Percentiles rank a stretch among this genome's conserved stretches.
Conservation (phyloP, 805 yeast genomes). For the Komagataella pseudopastoris region DNA sequence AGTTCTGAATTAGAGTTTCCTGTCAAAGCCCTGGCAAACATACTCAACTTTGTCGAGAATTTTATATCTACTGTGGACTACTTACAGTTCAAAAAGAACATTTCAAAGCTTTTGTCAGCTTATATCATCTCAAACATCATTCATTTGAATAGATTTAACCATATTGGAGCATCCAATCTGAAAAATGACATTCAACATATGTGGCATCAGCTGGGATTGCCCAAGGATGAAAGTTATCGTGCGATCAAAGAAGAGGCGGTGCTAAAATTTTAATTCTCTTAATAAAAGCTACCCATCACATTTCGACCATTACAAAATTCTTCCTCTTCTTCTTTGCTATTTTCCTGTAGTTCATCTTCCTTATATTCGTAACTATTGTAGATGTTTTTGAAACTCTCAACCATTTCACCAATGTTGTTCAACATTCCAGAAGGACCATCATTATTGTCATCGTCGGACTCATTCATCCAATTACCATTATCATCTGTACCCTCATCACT, state of each 20-base stretch:
- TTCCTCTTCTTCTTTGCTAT: not conserved
- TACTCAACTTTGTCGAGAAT: constrained; percentile 15
- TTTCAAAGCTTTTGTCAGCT: constrained; percentile 16
- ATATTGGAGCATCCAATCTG: constrained; percentile 20
- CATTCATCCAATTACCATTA: constrained; percentile 40
- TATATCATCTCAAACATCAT: constrained; percentile 24
- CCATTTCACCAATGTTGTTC: constrained; percentile 47
- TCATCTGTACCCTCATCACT: constrained; percentile 2
- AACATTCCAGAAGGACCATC: constrained; percentile 67
- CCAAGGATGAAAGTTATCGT: constrained; percentile 9
- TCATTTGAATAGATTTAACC: constrained; percentile 21
- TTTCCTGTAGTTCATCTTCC: not conserved
- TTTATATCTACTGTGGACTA: constrained; percentile 18
- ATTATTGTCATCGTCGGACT: constrained; percentile 18
- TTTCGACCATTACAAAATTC: not conserved
- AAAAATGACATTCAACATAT: constrained; percentile 16
- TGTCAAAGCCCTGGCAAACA: constrained; percentile 12
- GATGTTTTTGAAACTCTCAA: constrained; percentile 27
- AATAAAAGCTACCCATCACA: constrained; percentile 2
- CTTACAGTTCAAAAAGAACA: constrained; percentile 10
- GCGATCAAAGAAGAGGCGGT: not conserved
- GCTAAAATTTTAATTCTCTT: not conserved
- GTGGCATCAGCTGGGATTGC: constrained; percentile 13
- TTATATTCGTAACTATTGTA: not conserved
- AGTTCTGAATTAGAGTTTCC: constrained; percentile 13